These are phyloP conservation scores for Penicillium verrucosum DNA, from an alignment of 2,329 filamentous ascomycete genomes.

Conservation along the genomic window DNA sequence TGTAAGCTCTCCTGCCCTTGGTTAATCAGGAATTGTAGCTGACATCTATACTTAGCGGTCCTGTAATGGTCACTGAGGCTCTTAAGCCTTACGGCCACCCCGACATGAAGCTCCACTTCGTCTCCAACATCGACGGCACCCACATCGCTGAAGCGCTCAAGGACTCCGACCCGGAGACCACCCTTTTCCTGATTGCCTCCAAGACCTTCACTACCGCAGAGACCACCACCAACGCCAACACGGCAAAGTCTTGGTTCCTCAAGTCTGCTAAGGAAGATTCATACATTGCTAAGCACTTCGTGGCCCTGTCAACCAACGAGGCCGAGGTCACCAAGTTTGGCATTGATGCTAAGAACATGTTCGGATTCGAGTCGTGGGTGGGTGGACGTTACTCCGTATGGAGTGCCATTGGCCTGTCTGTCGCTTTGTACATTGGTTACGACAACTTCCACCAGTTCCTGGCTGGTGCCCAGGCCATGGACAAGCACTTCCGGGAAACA, in stretches of 20 bases:
- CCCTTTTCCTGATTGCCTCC: conserved; percentile 96
- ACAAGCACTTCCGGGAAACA: conserved; percentile 92
- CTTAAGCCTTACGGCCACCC: conserved; percentile 90
- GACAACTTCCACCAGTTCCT: conserved; percentile 98
- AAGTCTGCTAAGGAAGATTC: conserved; percentile 70
- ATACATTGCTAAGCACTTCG: conserved; percentile 95
- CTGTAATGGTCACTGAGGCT: conserved; percentile 98
- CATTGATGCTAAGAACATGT: conserved; percentile 99
- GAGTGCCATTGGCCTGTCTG: conserved; percentile 95
- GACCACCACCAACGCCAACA: conserved; percentile 95
- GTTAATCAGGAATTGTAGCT: conserved; percentile 10
- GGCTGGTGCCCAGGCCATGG: conserved; percentile 91
- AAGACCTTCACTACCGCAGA: conserved; percentile 99
- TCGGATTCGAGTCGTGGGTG: conserved; percentile 98
- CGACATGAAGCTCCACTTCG: conserved; percentile 89
- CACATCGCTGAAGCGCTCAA: conserved; percentile 93
- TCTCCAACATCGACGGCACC: conserved; percentile 99
- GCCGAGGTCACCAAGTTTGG: conserved; percentile 95
- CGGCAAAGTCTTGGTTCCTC: conserved; percentile 95
- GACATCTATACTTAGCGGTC: conserved; percentile 59
- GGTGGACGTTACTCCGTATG: conserved; percentile 98
- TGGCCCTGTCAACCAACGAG: conserved; percentile 95
- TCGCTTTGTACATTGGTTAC: conserved; percentile 90
- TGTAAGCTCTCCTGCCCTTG: conserved; percentile 60
- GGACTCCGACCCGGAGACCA: conserved; percentile 89